Evolutionary conservation across 768 basidiomycete genomes (phyloP).

Genomic region (Trametes villosa): DNA sequence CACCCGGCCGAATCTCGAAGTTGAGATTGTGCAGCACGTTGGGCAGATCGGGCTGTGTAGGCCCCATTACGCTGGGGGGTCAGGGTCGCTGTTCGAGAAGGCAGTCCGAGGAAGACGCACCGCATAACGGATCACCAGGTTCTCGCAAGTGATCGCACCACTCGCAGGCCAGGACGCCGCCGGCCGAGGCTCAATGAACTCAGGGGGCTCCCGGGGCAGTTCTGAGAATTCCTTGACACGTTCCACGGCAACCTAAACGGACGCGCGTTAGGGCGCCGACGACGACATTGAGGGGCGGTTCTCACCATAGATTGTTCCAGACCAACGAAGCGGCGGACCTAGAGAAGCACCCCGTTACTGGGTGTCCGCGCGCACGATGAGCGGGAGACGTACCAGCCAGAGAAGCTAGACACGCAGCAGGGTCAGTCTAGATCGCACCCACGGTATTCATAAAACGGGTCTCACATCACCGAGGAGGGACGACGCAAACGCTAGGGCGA

Average conservation of each 20-base stretch:
- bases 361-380: not conserved
- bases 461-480: conserved; percentile 72
- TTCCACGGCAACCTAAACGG: conserved; percentile 73
- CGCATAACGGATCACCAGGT: conserved; percentile 78
- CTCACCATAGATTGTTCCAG: conserved; percentile 91
- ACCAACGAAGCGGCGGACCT: conserved; percentile 80
- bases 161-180: conserved; percentile 75
- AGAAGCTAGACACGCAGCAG: conserved; percentile 45
- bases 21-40: conserved; percentile 80
- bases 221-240: conserved; percentile 93
- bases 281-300: not conserved
- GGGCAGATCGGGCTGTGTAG: conserved; percentile 76
- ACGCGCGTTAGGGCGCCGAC: conserved; percentile 8
- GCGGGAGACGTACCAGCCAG: conserved; percentile 53
- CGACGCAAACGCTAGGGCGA: conserved; percentile 83
- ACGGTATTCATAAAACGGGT: not conserved
- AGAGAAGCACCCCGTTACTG: conserved; percentile 6
- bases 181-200: conserved; percentile 88
- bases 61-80: not conserved
- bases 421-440: conserved; percentile 25
- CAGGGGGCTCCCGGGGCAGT: conserved; percentile 73
- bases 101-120: conserved; percentile 45
- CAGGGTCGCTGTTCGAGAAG: conserved; percentile 17
- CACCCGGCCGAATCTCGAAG: conserved; percentile 72
- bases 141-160: conserved; percentile 71